Base-by-base conservation (phyloP, 2,329 filamentous ascomycete species). In the Colletotrichum neosansevieriae region DNA sequence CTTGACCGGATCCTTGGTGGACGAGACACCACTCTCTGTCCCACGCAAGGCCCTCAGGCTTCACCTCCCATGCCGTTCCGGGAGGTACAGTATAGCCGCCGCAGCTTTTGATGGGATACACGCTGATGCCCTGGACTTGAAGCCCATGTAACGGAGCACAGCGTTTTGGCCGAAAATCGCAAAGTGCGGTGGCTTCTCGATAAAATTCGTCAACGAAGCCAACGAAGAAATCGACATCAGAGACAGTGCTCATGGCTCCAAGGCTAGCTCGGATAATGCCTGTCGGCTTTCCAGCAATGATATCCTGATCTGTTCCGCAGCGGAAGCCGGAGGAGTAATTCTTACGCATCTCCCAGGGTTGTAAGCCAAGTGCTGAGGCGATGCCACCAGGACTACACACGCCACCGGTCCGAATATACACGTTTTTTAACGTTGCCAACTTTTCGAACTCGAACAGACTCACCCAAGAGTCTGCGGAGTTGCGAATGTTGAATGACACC, bases 1-100 rank as follows among this genome's bases (percentile, higher is more conserved):
- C 94, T 73, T 91, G 89, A 0, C 93, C 92, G 1, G 94, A 97
- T 49, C 93, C 94, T 75, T 90, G 88, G 76, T 98, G 94, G 13
- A 99, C 85, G 19, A 99, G 83, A 79, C 95, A 98, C 95, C 96
- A 99, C 81, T 98, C 95, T 70, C 96, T 87, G 77, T 99, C 96
- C 94, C 95, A 98, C 9, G 90, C 92, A 2, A 99, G 83, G 0
- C 96, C 96, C 80, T 98, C 94, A 7, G 87, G 84, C 63, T 87
- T 88, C 19, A 98, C 85, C 73, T 92, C 89, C 96, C 96, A 99
- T 13, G 84, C 76, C 7, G 81, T 81, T 2, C 83, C 85, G 0
- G 80, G 70, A 1, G 94, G 91, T 34, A 98, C 84, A 40, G 83
- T 82, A 77, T 92, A 97, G 0, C 92, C 92, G 15, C 90, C 92